phyloP scores from a whole-genome alignment of 1,139 yeast genomes.

The Magnusiomyces suaveolens region DNA sequence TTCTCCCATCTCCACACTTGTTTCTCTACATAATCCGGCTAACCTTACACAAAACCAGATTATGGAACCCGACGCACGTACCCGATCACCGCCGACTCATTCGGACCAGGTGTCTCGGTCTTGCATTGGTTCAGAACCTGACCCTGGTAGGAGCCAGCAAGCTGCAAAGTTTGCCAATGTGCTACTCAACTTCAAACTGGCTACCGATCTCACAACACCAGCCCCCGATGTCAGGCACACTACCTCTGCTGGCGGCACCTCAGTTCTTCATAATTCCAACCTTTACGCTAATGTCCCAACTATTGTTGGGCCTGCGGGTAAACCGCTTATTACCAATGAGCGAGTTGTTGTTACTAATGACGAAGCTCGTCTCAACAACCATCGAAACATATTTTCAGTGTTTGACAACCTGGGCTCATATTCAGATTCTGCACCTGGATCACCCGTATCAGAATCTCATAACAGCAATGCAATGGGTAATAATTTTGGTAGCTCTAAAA shows the following conservation, averaged over 20 bases:
- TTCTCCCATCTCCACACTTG: not conserved
- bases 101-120: not conserved
- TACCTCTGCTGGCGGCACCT: conserved; percentile 1
- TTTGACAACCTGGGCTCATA: not conserved
- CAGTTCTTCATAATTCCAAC: conserved; percentile 1
- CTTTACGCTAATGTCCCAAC: too few relatives aligned
- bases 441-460: not conserved
- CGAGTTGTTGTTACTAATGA: not conserved
- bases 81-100: not conserved
- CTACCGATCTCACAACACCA: not conserved
- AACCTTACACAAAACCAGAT: not conserved
- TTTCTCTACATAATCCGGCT: not conserved
- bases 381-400: not conserved
- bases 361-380: not conserved
- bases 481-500: too few relatives aligned
- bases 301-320: not conserved
- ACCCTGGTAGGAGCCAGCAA: not conserved
- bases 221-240: conserved; percentile 2
- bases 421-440: not conserved
- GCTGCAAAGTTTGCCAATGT: conserved; percentile 4
- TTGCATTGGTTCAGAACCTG: not conserved
- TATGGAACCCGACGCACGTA: too few relatives aligned
- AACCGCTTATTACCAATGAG: not conserved
- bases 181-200: conserved; percentile 2
- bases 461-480: not conserved